Conservation (phyloP, 2,329 filamentous ascomycete species). For the Parafenestella ontariensis region DNA sequence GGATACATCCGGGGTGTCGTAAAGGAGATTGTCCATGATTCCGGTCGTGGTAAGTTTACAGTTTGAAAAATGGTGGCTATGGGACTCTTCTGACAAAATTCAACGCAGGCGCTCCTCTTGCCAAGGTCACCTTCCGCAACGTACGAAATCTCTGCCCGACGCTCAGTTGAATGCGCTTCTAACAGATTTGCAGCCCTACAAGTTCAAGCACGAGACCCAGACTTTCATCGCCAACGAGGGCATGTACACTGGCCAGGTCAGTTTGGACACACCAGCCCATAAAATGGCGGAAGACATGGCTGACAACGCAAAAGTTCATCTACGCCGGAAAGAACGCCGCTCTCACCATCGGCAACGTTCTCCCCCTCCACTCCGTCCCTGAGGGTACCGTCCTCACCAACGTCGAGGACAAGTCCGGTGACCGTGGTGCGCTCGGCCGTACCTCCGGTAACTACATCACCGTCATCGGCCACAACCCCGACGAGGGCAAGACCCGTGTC, state of each 20-base stretch:
- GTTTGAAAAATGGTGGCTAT: constrained; percentile 9
- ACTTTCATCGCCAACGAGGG: constrained; percentile 99
- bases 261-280: constrained; percentile 18
- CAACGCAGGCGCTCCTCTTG: constrained; percentile 73
- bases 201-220: constrained; percentile 96
- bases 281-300: constrained; percentile 2
- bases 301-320: constrained; percentile 71
- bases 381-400: constrained; percentile 99
- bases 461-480: constrained; percentile 53
- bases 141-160: constrained; percentile 25
- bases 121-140: constrained; percentile 95
- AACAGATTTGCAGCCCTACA: constrained; percentile 70
- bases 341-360: constrained; percentile 96
- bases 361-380: constrained; percentile 90
- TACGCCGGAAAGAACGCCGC: constrained; percentile 99
- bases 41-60: constrained; percentile 78
- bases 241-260: constrained; percentile 96
- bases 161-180: constrained; percentile 15
- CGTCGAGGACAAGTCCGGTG: constrained; percentile 98
- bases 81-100: constrained; percentile 27
- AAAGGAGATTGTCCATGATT: constrained; percentile 99
- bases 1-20: constrained; percentile 97
- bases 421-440: constrained; percentile 94
- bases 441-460: constrained; percentile 99
- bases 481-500: constrained; percentile 98